Evolutionary conservation across 2,329 filamentous ascomycete species (phyloP).

Genomic region (Fusarium sp.): DNA sequence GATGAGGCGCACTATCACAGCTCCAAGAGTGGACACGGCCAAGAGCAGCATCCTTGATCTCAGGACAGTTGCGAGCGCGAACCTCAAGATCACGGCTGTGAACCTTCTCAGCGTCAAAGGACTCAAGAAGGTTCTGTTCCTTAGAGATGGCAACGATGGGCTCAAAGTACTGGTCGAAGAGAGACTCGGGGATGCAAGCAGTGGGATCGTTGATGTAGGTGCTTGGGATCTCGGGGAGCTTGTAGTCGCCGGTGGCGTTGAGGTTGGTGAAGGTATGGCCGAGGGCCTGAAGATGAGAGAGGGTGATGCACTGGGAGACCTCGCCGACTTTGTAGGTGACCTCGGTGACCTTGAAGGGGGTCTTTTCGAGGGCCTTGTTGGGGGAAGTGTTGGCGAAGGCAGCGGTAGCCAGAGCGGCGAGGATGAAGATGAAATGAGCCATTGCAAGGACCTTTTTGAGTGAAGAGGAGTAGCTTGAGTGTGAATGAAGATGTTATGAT

Average conservation of each 20-base stretch:
- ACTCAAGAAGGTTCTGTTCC: constrained; percentile 15
- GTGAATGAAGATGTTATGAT: not conserved
- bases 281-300: constrained; percentile 22
- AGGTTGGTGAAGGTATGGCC: constrained; percentile 15
- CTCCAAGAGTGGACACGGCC: not conserved
- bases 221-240: constrained; percentile 5
- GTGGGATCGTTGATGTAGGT: constrained; percentile 11
- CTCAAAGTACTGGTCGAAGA: constrained; percentile 25
- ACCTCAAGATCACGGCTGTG: not conserved
- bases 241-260: not conserved
- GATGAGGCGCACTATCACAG: constrained; percentile 15
- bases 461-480: not conserved
- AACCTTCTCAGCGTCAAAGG: not conserved
- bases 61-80: constrained; percentile 6
- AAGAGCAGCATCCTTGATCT: constrained; percentile 12
- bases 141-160: constrained; percentile 23
- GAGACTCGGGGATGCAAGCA: constrained; percentile 19
- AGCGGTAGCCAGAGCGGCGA: not conserved
- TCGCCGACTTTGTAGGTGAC: constrained; percentile 4
- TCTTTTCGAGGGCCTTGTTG: not conserved
- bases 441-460: not conserved
- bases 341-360: not conserved
- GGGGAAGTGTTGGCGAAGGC: not conserved
- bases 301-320: constrained; percentile 4
- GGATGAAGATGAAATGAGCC: constrained; percentile 2